Evolutionary conservation across 2,329 filamentous ascomycete genomes (phyloP), one percentile per base, ranked within the genome.

Genomic region (Fusarium pilosicola): DNA sequence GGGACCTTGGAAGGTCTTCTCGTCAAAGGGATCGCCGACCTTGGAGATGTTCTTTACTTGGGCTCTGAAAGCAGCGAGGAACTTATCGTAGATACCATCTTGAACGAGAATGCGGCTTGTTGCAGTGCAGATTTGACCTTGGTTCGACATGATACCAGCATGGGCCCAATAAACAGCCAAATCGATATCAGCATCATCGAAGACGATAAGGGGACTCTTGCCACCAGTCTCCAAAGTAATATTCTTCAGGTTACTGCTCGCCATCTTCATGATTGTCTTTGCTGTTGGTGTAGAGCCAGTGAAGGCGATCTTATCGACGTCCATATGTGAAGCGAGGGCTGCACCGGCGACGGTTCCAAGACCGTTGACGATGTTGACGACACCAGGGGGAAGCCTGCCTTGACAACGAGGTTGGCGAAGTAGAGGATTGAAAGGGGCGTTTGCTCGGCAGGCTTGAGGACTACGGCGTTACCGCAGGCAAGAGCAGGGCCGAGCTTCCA

Each of bases 351-450:
- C 90, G 32, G 86, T 86, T 32, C 93, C 93, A 59, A 90, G 86
- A 1, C 93, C 93, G 69, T 94, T 94, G 64, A 94, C 80, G 64
- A 95, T 88, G 80, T 95, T 95, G 73, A 95, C 81, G 9, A 95
- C 93, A 45, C 93, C 93, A 1, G 93, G 89, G 93, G 93, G 78
- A 95, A 95, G 0, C 93, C 93, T 13, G 92, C 92, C 77, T 94
- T 87, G 69, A 89, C 89, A 71, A 95, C 86, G 28, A 95, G 85
- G 9, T 86, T 89, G 3, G 88, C 93, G 5, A 95, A 84, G 75
- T 91, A 89, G 7, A 92, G 82, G 78, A 90, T 89, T 18, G 88
- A 91, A 6, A 93, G 84, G 6, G 91, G 91, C 0, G 90, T 92
- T 82, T 92, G 90, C 78, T 93, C 91, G 15, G 91, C 89, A 12